Evolutionary conservation across 345 rosid species (phyloP).

Genomic region (Bretschneidera sinensis): DNA sequence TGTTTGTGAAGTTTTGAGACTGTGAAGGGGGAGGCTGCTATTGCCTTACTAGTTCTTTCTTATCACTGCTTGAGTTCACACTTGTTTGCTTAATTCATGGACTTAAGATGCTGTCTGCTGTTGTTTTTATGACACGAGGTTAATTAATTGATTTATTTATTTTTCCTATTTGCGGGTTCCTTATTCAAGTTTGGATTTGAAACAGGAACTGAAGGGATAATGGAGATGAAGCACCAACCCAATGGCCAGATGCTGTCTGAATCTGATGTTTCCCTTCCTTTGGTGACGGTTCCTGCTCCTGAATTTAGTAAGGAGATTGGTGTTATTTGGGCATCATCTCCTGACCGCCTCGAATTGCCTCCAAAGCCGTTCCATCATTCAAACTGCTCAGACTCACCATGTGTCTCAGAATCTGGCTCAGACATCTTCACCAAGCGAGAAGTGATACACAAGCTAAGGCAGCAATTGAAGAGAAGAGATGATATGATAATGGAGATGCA

Average conservation of each 20-base stretch:
- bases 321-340: conserved; percentile 68
- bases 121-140: too few species aligned
- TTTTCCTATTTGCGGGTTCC: not conserved
- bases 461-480: conserved; percentile 89
- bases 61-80: too few species aligned
- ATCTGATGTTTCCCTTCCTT: conserved; percentile 56
- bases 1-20: too few species aligned
- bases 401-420: conserved; percentile 98
- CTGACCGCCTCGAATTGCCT: conserved; percentile 74
- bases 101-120: too few species aligned
- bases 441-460: conserved; percentile 90
- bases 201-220: conserved; percentile 55
- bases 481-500: conserved; percentile 97
- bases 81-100: too few species aligned
- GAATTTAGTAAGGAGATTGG: conserved; percentile 66
- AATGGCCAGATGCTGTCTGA: conserved; percentile 45
- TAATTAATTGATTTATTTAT: too few species aligned
- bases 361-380: conserved; percentile 73
- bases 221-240: conserved; percentile 31
- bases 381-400: conserved; percentile 85
- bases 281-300: conserved; percentile 62
- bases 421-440: conserved; percentile 90
- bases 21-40: too few species aligned
- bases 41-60: too few species aligned
- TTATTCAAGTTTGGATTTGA: conserved; percentile 14